A percentile compares a stretch with the other conserved stretches of the same genome.
Conservation (phyloP, 1,139 yeast species). For the Yamadazyma spencermartinsiae region DNA sequence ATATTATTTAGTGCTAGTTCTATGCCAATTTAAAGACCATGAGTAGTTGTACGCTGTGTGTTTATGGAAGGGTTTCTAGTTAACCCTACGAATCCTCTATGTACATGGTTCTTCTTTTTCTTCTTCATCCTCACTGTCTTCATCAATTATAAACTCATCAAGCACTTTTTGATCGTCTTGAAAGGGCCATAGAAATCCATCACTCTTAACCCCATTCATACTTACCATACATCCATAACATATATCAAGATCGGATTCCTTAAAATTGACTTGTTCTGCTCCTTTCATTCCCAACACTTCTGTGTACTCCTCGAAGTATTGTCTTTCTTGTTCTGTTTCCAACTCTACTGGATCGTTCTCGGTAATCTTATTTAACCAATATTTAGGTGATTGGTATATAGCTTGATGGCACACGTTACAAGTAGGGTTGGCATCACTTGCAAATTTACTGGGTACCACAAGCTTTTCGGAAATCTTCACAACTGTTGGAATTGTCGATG, state of each 20-base stretch:
- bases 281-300: constrained; percentile 9
- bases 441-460: constrained; percentile 47
- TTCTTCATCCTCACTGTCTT: constrained; percentile 10
- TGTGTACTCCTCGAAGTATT: constrained; percentile 28
- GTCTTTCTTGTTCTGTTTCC: constrained; percentile 47
- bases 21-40: no score
- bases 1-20: no score
- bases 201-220: constrained; percentile 44
- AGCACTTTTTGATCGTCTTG: constrained; percentile 33
- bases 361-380: constrained; percentile 76
- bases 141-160: constrained; percentile 48
- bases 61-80: no score
- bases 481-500: constrained; percentile 91
- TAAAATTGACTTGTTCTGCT: constrained; percentile 4
- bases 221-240: constrained; percentile 83
- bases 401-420: constrained; percentile 57
- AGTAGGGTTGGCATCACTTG: constrained; percentile 10
- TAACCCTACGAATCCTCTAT: no score
- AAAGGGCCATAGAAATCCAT: constrained; percentile 52
- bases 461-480: constrained; percentile 86
- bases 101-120: neutral
- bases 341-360: constrained; percentile 59
- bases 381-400: constrained; percentile 56
- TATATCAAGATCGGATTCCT: constrained; percentile 27
- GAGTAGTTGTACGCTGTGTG: no score